Conservation (phyloP, 345 rosid species). For the Draba incana region DNA sequence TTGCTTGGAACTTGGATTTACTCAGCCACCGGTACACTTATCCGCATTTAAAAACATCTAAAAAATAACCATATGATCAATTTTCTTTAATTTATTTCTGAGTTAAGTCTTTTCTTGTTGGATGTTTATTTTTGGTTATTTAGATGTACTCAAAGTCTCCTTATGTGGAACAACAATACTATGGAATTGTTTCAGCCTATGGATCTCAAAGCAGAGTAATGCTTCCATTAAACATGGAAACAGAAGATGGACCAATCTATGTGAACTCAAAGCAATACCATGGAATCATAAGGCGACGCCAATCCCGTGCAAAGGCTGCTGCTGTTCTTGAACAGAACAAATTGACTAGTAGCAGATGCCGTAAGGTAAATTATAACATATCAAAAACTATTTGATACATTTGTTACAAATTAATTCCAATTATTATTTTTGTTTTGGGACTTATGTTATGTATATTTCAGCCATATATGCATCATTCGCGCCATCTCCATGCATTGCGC, state of each 20-base stretch:
- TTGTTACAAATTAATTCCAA: neutral
- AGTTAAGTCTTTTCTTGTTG: neutral
- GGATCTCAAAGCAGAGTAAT: conserved; percentile 75
- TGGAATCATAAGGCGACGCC: conserved; percentile 88
- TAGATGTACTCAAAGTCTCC: conserved; percentile 72
- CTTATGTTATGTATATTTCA: conserved; percentile 42
- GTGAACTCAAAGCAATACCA: conserved; percentile 97
- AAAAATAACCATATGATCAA: neutral
- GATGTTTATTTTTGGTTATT: conserved; percentile 23
- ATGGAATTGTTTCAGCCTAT: conserved; percentile 72
- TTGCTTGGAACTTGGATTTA: conserved; percentile 66
- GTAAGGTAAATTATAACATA: conserved; percentile 60
- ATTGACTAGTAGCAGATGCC: conserved; percentile 44
- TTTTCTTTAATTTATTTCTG: conserved; percentile 9
- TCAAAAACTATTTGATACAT: neutral
- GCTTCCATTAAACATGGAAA: conserved; percentile 75
- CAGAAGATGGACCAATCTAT: conserved; percentile 80
- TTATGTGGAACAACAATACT: conserved; percentile 64
- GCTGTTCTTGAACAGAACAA: conserved; percentile 57
- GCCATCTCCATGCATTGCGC: conserved; percentile 96
- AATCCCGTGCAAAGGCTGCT: conserved; percentile 88
- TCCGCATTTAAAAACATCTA: neutral
- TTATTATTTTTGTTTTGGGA: neutral
- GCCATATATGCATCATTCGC: conserved; percentile 91
- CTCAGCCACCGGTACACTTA: conserved; percentile 65